phyloP scores from a whole-genome alignment of 768 basidiomycete species.

The Calocera cornea region DNA sequence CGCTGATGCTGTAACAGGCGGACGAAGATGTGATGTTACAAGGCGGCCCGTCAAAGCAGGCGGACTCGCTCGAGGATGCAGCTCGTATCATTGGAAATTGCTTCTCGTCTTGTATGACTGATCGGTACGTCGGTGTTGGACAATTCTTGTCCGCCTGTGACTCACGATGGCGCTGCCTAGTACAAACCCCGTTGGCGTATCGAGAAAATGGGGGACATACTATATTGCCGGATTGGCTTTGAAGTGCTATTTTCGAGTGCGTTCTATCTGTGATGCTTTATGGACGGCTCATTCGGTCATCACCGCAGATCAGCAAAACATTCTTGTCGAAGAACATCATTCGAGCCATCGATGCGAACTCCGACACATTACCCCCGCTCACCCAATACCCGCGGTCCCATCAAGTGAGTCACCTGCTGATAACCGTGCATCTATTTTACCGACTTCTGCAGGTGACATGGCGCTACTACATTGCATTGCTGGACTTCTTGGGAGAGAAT shows the following conservation, averaged over 20 bases:
- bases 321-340: constrained; percentile 75
- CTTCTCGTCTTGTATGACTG: constrained; percentile 78
- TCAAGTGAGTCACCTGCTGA: constrained; percentile 40
- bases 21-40: constrained; percentile 29
- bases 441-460: constrained; percentile 60
- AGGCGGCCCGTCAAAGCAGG: constrained; percentile 30
- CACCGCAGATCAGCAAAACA: constrained; percentile 6
- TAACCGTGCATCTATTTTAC: constrained; percentile 9
- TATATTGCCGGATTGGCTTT: constrained; percentile 80
- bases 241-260: constrained; percentile 86
- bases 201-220: constrained; percentile 84
- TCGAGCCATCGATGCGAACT: constrained; percentile 71
- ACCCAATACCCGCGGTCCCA: constrained; percentile 66
- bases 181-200: constrained; percentile 54
- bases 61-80: constrained; percentile 69
- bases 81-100: constrained; percentile 79
- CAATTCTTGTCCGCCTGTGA: constrained; percentile 19
- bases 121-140: constrained; percentile 37
- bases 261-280: constrained; percentile 19
- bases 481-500: constrained; percentile 86
- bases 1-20: constrained; percentile 18
- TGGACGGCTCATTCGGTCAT: background rate
- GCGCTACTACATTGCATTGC: constrained; percentile 87
- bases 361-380: constrained; percentile 63
- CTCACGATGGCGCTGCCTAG: constrained; percentile 25